Base-by-base conservation (phyloP, 257 asterid species). In the Paraleonurus japonicus region DNA sequence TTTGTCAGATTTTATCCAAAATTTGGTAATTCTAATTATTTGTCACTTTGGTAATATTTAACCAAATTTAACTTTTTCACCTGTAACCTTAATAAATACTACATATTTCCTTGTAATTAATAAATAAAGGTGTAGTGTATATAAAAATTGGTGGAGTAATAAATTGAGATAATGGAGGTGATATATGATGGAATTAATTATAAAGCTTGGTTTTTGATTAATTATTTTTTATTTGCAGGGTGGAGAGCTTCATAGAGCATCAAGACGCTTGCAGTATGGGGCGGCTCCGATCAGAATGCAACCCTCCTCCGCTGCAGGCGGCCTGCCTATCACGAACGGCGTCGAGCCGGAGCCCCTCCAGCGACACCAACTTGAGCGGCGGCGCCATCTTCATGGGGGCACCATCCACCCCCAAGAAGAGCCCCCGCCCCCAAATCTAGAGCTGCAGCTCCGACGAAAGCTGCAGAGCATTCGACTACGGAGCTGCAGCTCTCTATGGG, bases 181-280 rank as follows among this genome's bases (percentile, higher is more conserved):
- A n/a, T n/a, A n/a, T n/a, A n/a, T n/a, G n/a, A n/a, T n/a, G n/a
- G n/a, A n/a, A n/a, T n/a, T n/a, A n/a, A n/a, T n/a, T n/a, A n/a
- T n/a, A n/a, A n/a, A n/a, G n/a, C n/a, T n/a, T n/a, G n/a, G n/a
- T n/a, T n/a, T n/a, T n/a, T n/a, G n/a, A n/a, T 50, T 50, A 48
- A n/a, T 5, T 16, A 50, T 2, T 3, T 50, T 22, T 15, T 0
- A 50, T 17, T 16, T 69, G 7, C 39, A 89, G 96, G 82, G 95
- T 85, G 73, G 96, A 89, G 79, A 87, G 89, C 65, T 87, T 89
- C 86, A 89, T 89, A 1, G 96, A 87, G 75, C 96, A 89, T 50
- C 96, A 85, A 72, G 90, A 88, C 37, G 79, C 80, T 45, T 90
- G 95, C 62, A 79, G 78, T 10, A 69, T 86, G 78, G 81, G 86